Evolutionary conservation across 2,329 filamentous ascomycete species (phyloP), one percentile per base, ranked within the genome.

Genomic region (Herpotrichia juniperi): DNA sequence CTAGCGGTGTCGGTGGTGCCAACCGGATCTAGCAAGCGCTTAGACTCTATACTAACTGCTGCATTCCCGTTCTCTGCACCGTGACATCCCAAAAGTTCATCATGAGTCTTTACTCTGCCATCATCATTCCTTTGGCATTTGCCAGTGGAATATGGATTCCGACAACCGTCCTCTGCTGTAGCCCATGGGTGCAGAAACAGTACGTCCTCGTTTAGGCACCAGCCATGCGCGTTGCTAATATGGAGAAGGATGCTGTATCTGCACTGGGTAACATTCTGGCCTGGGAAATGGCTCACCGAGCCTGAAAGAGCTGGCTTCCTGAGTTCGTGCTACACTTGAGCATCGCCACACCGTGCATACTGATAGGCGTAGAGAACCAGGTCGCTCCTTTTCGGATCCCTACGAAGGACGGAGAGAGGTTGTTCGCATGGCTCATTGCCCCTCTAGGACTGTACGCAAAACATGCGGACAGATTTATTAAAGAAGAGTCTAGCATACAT

Each of bases 341-440:
- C 17, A 26, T 45, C 17, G 8, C 25, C 11, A 12, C 12, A 21
- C 25, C 14, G 5, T n/a, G 16, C 7, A 11, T 11, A 25, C 57
- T 71, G 55, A 71, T 50, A 7, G 25, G 28, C 25, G 26, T 61
- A 93, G 89, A 86, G 64, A 91, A 92, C 61, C 93, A 97, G 76
- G 88, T 96, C 9, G 90, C 90, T 2, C 89, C 93, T 0, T 96
- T 97, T 72, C 85, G 83, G 19, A 76, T 97, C 42, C 76, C 74
- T 1, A 94, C 91, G 0, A 79, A 85, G 1, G 93, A 96, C 69
- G 85, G 86, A 35, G 86, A 93, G 71, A 85, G 79, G 1, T 77
- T 97, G 7, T 96, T 94, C 68, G 88, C 89, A n/a, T 97, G 93
- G 93, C 92, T 96, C 64, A 81, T 97, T 46, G 77, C 96, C 42